These are phyloP conservation scores for Euphrasia confusa DNA, from an alignment of 257 asterid species.

Conservation along the genomic window DNA sequence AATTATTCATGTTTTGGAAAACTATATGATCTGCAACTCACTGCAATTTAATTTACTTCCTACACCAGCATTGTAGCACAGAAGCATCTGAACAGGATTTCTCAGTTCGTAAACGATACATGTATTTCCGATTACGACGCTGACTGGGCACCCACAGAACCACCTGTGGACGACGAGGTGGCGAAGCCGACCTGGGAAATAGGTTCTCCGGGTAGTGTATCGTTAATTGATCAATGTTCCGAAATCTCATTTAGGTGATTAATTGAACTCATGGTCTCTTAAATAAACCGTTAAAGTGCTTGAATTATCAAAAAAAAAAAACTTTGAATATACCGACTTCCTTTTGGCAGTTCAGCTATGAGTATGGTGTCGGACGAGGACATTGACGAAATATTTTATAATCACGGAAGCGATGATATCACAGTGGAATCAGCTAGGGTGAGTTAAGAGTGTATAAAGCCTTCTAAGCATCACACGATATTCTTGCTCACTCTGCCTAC, in stretches of 20 bases:
- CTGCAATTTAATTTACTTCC: not conserved
- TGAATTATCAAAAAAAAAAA: too few species aligned
- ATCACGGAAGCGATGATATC: slow-evolving; percentile 43
- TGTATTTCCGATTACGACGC: slow-evolving; percentile 41
- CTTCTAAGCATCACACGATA: not conserved
- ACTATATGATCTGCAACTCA: too few species aligned
- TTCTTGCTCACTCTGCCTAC: slow-evolving; percentile 20
- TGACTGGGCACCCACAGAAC: slow-evolving; percentile 65
- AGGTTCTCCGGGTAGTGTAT: slow-evolving; percentile 42
- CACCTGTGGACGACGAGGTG: slow-evolving; percentile 38
- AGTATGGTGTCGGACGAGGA: slow-evolving; percentile 54
- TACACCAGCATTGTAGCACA: slow-evolving; percentile 87
- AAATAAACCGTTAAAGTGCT: not conserved
- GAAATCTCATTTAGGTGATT: slow-evolving; percentile 73
- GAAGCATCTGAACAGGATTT: slow-evolving; percentile 77
- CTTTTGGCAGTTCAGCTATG: slow-evolving; percentile 76
- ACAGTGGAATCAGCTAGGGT: slow-evolving; percentile 34
- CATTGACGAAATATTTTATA: slow-evolving; percentile 31
- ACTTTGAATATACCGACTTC: slow-evolving; percentile 14
- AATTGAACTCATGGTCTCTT: not conserved
- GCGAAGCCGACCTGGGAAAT: slow-evolving; percentile 38
- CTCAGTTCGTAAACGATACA: slow-evolving; percentile 59
- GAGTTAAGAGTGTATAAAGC: slow-evolving; percentile 4
- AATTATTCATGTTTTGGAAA: not conserved
- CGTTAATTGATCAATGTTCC: slow-evolving; percentile 37